Conservation (phyloP, 75 land plant genomes). For the Larix kaempferi region DNA sequence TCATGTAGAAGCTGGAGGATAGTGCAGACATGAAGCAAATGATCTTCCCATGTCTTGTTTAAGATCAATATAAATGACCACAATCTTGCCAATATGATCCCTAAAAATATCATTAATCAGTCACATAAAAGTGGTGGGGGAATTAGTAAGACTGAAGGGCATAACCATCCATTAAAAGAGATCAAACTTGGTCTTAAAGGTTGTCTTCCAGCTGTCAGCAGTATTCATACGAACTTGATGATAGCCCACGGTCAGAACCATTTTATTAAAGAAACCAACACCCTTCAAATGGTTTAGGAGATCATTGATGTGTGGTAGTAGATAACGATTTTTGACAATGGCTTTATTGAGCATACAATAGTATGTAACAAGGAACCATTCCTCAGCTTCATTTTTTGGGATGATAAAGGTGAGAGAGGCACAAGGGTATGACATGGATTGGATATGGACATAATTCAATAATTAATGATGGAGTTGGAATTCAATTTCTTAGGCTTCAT, state of each 20-base stretch:
- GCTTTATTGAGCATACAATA: neutral
- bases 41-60: neutral
- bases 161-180: neutral
- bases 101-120: neutral
- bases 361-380: neutral
- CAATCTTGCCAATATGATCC: no score
- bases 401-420: neutral
- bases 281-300: neutral
- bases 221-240: neutral
- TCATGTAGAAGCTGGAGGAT: no score
- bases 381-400: neutral
- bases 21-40: no score
- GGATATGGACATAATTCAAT: neutral
- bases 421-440: neutral
- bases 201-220: neutral
- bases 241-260: neutral
- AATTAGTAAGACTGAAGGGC: neutral
- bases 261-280: neutral
- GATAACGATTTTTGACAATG: no score
- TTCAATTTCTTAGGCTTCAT: neutral
- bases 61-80: no score
- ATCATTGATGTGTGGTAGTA: no score
- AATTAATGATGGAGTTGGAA: neutral
- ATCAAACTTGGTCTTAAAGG: no score
- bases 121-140: neutral